Conservation (phyloP, 2,329 filamentous ascomycete genomes). For the Eurotiales sp. region DNA sequence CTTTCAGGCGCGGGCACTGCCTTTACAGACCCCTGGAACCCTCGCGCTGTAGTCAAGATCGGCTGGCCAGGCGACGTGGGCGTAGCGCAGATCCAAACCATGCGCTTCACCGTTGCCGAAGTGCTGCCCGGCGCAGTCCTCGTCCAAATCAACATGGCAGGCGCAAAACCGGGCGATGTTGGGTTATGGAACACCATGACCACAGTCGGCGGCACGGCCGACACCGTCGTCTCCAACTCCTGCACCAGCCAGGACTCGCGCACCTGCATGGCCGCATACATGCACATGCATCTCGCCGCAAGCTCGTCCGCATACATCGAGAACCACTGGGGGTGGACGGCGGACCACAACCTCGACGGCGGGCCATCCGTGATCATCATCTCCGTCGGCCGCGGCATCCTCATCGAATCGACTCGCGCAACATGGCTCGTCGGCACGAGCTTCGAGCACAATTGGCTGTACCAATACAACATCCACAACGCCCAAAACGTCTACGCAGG, state of each 20-base stretch:
- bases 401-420: constrained; percentile 38
- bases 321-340: constrained; percentile 50
- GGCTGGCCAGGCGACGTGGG: constrained; percentile 49
- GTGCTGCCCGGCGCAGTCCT: constrained; percentile 42
- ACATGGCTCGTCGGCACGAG: constrained; percentile 47
- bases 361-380: constrained; percentile 26
- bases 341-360: constrained; percentile 48
- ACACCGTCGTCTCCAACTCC: constrained; percentile 34
- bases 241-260: constrained; percentile 30
- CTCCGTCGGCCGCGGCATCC: constrained; percentile 38
- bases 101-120: constrained; percentile 50
- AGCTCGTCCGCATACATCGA: constrained; percentile 51
- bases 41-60: constrained; percentile 49
- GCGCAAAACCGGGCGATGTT: constrained; percentile 46
- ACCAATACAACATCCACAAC: constrained; percentile 47
- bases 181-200: constrained; percentile 49
- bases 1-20: constrained; percentile 48
- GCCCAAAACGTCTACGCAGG: constrained; percentile 42
- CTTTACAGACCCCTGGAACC: constrained; percentile 42
- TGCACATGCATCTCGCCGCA: constrained; percentile 48
- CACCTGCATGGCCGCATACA: constrained; percentile 47
- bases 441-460: constrained; percentile 47
- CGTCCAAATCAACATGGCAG: constrained; percentile 51
- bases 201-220: constrained; percentile 45
- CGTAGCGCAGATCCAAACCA: constrained; percentile 48